A percentile compares a stretch with the other conserved stretches of the same genome.
These are phyloP conservation scores for Dillenia turbinata DNA, from an alignment of 164 flowering plant genomes.

Conservation along the genomic window DNA sequence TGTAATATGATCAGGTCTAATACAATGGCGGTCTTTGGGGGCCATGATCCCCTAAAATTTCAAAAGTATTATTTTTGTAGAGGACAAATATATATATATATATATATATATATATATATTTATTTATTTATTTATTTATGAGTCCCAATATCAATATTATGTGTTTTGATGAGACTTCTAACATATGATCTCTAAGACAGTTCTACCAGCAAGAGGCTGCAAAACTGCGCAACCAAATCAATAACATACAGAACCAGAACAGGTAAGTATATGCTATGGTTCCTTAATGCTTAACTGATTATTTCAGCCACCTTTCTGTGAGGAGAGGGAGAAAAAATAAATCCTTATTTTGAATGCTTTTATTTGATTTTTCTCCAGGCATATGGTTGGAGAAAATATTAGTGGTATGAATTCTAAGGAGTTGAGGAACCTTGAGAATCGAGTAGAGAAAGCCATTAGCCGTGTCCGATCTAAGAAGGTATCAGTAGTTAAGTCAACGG, in stretches of 20 bases:
- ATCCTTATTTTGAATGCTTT: no score
- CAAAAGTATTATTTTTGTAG: no score
- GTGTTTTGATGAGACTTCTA: neutral
- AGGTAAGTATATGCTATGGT: conserved; percentile 33
- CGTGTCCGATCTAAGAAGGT: conserved; percentile 85
- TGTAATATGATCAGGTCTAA: no score
- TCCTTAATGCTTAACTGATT: neutral
- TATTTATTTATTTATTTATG: no score
- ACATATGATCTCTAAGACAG: conserved; percentile 27
- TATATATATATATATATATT: no score
- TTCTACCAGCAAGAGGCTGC: conserved; percentile 79
- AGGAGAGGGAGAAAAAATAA: no score
- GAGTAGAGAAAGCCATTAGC: conserved; percentile 62
- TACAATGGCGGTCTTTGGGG: no score
- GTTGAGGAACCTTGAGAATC: conserved; percentile 54
- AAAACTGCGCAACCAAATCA: conserved; percentile 55
- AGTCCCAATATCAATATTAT: no score
- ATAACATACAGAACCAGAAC: conserved; percentile 50
- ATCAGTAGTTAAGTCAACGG: neutral
- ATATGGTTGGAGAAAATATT: conserved; percentile 65
- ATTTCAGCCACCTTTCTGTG: neutral
- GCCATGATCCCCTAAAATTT: no score
- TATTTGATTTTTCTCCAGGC: conserved; percentile 33
- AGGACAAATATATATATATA: no score
- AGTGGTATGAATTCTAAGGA: conserved; percentile 43